Conservation (phyloP, 2,329 filamentous ascomycete species). For the Teratosphaeria gauchensis region DNA sequence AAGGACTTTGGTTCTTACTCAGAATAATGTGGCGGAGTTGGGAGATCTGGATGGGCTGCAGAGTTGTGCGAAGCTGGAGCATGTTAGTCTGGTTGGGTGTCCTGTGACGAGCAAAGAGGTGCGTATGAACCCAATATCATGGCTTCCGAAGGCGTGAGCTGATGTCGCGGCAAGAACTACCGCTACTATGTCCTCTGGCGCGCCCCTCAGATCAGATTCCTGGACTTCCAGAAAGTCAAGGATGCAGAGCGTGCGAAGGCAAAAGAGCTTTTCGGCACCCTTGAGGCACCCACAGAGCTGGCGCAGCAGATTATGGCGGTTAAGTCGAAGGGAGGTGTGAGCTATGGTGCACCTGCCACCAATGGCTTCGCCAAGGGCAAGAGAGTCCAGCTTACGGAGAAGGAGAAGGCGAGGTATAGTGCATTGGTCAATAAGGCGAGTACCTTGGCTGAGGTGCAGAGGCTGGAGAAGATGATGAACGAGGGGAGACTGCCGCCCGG, state of each 20-base stretch:
- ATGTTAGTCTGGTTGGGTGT: conserved; percentile 76
- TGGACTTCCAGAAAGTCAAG: conserved; percentile 89
- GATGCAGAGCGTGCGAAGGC: conserved; percentile 70
- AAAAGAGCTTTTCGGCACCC: conserved; percentile 71
- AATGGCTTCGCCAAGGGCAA: conserved; percentile 32
- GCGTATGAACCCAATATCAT: conserved; percentile 25
- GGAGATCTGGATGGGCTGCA: conserved; percentile 77
- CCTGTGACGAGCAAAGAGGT: conserved; percentile 90
- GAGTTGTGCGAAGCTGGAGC: conserved; percentile 59
- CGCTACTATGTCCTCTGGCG: conserved; percentile 85
- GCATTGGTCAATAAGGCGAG: conserved; percentile 81
- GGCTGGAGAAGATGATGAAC: conserved; percentile 81
- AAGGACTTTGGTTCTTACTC: conserved; percentile 68
- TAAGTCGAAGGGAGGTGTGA: conserved; percentile 52
- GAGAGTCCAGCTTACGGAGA: conserved; percentile 56
- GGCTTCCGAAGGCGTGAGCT: background rate
- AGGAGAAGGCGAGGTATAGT: conserved; percentile 76
- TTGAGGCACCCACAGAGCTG: conserved; percentile 62
- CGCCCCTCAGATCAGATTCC: conserved; percentile 73
- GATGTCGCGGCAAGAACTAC: conserved; percentile 58
- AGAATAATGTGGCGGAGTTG: conserved; percentile 74
- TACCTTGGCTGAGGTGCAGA: conserved; percentile 80
- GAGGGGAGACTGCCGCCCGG: conserved; percentile 68
- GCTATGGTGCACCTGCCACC: conserved; percentile 27
- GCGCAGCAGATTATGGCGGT: conserved; percentile 55